Conservation (phyloP, 371 early-diverging fungal genomes). For the Lichtheimia ornata region DNA sequence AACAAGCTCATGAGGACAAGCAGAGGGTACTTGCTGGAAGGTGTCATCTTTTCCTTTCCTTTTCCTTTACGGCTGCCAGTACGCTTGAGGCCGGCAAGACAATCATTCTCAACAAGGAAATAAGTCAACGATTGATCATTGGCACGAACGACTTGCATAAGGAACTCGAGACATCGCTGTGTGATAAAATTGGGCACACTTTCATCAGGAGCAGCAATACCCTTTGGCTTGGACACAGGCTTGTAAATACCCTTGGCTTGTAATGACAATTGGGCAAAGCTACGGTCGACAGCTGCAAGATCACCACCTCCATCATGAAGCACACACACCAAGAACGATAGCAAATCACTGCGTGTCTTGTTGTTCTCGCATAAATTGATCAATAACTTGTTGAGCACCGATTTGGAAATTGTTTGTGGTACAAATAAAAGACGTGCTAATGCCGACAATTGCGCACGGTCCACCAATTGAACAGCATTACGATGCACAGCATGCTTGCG, state of each 20-base stretch:
- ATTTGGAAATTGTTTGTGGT: slow-evolving; percentile 74
- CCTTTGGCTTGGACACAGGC: slow-evolving; percentile 29
- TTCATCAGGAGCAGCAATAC: slow-evolving; percentile 37
- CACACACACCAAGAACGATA: slow-evolving; percentile 84
- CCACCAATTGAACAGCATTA: slow-evolving; percentile 81
- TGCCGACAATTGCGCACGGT: slow-evolving; percentile 78
- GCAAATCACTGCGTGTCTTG: slow-evolving; percentile 81
- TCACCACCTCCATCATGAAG: slow-evolving; percentile 84
- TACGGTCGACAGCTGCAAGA: slow-evolving; percentile 75
- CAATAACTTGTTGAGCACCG: slow-evolving; percentile 71
- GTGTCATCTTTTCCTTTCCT: slow-evolving; percentile 61
- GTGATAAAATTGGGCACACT: slow-evolving; percentile 83
- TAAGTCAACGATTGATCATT: slow-evolving; percentile 70
- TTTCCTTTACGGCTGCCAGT: slow-evolving; percentile 65
- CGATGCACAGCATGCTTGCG: slow-evolving; percentile 30
- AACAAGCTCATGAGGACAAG: slow-evolving; percentile 82
- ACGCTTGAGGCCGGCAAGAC: slow-evolving; percentile 52
- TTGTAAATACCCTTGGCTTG: slow-evolving; percentile 43
- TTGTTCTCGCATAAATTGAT: slow-evolving; percentile 91
- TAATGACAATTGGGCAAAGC: slow-evolving; percentile 76
- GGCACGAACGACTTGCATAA: slow-evolving; percentile 70
- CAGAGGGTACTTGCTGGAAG: slow-evolving; percentile 79
- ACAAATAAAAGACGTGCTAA: slow-evolving; percentile 84
- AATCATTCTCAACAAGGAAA: slow-evolving; percentile 77
- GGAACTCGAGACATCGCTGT: slow-evolving; percentile 84